These are phyloP conservation scores for Termitomyces sp. DNA, from an alignment of 768 basidiomycete species.

Conservation along the genomic window DNA sequence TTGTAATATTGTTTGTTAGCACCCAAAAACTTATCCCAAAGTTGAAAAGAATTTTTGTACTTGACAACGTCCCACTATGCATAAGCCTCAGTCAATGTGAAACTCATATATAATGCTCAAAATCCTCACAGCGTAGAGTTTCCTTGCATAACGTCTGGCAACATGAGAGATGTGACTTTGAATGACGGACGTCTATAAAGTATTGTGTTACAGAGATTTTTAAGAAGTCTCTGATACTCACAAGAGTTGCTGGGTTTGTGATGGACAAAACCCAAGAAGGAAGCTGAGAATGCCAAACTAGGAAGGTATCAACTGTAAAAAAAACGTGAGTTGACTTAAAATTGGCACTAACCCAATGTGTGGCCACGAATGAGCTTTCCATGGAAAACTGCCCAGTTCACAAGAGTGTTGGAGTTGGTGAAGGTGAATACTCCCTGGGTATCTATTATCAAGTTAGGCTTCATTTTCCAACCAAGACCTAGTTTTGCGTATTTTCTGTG, in stretches of 20 bases:
- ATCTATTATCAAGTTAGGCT: slow-evolving; percentile 3
- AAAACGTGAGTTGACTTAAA: not conserved
- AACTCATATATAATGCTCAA: not conserved
- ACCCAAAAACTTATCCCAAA: too few relatives aligned
- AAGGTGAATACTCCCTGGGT: slow-evolving; percentile 25
- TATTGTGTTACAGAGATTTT: not conserved
- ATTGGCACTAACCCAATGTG: slow-evolving; percentile 23
- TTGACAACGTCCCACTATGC: not conserved
- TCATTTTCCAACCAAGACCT: not conserved
- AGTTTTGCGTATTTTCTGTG: not conserved
- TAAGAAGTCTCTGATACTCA: not conserved
- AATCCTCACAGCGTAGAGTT: slow-evolving; percentile 30
- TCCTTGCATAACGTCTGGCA: slow-evolving; percentile 40
- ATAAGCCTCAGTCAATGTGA: not conserved
- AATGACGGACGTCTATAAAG: slow-evolving; percentile 31
- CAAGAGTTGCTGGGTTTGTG: not conserved
- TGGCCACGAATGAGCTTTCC: slow-evolving; percentile 37
- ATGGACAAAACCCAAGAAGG: not conserved
- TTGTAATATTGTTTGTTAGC: slow-evolving; percentile 65
- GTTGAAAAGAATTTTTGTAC: not conserved
- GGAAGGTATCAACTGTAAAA: not conserved
- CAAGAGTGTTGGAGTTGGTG: slow-evolving; percentile 27
- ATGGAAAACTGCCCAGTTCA: slow-evolving; percentile 34
- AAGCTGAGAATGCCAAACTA: not conserved
- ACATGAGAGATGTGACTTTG: slow-evolving; percentile 41